Evolutionary conservation across 768 basidiomycete genomes (phyloP).

Genomic region (Pisolithus sp.): DNA sequence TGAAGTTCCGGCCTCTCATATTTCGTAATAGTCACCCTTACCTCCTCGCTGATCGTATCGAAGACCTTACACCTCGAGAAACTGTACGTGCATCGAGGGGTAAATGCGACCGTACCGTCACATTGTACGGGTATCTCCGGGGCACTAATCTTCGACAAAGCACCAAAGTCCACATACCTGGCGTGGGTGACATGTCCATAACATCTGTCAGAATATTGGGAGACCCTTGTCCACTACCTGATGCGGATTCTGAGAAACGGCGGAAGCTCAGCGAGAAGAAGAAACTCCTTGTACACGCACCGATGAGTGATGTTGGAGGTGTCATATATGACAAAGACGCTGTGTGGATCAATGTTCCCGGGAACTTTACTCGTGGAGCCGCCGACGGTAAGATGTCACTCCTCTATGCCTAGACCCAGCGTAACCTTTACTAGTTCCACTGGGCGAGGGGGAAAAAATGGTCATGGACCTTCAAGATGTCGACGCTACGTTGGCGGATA

Average conservation of each 20-base stretch:
- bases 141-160: slow-evolving; percentile 76
- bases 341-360: slow-evolving; percentile 96
- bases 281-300: slow-evolving; percentile 87
- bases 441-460: slow-evolving; percentile 97
- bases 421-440: slow-evolving; percentile 41
- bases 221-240: slow-evolving; percentile 96
- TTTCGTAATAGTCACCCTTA: slow-evolving; percentile 96
- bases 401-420: neutral
- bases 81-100: slow-evolving; percentile 68
- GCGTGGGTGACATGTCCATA: slow-evolving; percentile 84
- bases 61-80: slow-evolving; percentile 91
- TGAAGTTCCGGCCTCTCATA: slow-evolving; percentile 96
- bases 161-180: slow-evolving; percentile 89
- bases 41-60: slow-evolving; percentile 88
- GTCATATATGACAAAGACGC: slow-evolving; percentile 98
- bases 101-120: slow-evolving; percentile 90
- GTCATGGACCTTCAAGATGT: slow-evolving; percentile 95
- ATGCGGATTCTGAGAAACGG: slow-evolving; percentile 83
- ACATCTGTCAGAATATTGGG: slow-evolving; percentile 65
- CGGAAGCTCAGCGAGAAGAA: slow-evolving; percentile 94
- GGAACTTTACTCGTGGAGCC: slow-evolving; percentile 82
- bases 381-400: slow-evolving; percentile 43
- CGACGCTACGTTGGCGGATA: slow-evolving; percentile 73
- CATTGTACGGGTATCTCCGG: slow-evolving; percentile 89
- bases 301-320: slow-evolving; percentile 98